phyloP scores from a whole-genome alignment of 2,329 filamentous ascomycete genomes.

The Cladophialophora psammophila region DNA sequence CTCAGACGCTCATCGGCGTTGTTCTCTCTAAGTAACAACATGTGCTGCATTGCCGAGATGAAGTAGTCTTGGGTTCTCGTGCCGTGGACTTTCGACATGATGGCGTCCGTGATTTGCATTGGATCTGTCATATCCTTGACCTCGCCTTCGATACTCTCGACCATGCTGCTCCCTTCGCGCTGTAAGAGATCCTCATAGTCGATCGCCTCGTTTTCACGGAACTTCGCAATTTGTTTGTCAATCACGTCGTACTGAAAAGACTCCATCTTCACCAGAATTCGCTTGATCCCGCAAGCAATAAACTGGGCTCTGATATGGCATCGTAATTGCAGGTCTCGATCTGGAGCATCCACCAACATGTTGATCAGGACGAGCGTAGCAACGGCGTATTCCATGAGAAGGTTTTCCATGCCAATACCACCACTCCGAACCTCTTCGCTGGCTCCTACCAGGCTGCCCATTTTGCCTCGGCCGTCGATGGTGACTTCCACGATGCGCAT shows the following conservation, averaged over 20 bases:
- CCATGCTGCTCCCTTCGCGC: conserved; percentile 86
- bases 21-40: conserved; percentile 89
- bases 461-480: conserved; percentile 94
- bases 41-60: conserved; percentile 90
- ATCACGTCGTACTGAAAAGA: conserved; percentile 97
- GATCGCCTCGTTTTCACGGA: conserved; percentile 91
- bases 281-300: conserved; percentile 92
- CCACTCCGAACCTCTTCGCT: conserved; percentile 96
- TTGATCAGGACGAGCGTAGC: conserved; percentile 95
- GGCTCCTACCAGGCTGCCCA: conserved; percentile 96
- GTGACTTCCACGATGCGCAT: conserved; percentile 98
- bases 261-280: conserved; percentile 95
- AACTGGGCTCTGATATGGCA: conserved; percentile 97
- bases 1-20: conserved; percentile 89
- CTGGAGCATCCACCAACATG: conserved; percentile 91
- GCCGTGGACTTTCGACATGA: conserved; percentile 81
- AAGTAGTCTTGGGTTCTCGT: conserved; percentile 94
- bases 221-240: conserved; percentile 96
- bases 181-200: conserved; percentile 98
- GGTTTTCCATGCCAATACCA: conserved; percentile 97
- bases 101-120: conserved; percentile 90
- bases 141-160: conserved; percentile 84
- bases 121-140: conserved; percentile 93
- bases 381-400: conserved; percentile 98
- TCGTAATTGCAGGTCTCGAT: conserved; percentile 85